These are phyloP conservation scores for Diaporthe citriasiana DNA, from an alignment of 2,329 filamentous ascomycete species.

Conservation along the genomic window DNA sequence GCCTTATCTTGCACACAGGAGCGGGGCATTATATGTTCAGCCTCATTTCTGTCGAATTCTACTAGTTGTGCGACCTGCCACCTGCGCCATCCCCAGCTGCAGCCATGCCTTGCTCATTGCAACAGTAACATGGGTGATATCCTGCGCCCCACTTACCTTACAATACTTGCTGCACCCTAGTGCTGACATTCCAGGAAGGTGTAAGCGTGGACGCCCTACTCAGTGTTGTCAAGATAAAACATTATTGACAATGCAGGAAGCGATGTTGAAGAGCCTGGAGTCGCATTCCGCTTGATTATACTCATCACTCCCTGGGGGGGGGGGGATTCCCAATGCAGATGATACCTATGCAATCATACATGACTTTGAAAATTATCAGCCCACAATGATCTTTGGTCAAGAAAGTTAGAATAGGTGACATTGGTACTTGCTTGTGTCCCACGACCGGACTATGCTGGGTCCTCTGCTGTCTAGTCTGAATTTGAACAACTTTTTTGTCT, in stretches of 20 bases:
- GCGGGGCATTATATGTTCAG: not conserved
- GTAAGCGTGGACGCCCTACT: not conserved
- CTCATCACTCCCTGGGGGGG: too few relatives aligned
- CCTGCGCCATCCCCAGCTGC: not conserved
- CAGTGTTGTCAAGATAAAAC: not conserved
- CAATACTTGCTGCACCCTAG: not conserved
- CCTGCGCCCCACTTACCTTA: not conserved
- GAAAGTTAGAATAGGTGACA: not conserved
- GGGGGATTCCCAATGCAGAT: not conserved
- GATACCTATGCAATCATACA: not conserved
- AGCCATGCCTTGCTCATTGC: not conserved
- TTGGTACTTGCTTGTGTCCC: too few relatives aligned
- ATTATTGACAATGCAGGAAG: not conserved
- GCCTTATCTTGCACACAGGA: not conserved
- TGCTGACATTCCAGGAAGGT: not conserved
- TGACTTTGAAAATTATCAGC: not conserved
- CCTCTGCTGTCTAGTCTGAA: too few relatives aligned
- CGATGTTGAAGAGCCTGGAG: not conserved
- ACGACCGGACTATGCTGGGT: too few relatives aligned
- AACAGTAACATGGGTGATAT: not conserved
- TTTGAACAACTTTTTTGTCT: too few relatives aligned
- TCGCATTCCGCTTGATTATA: not conserved
- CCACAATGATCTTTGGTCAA: not conserved
- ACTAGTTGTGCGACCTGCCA: not conserved
- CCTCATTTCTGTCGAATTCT: too few relatives aligned